These are phyloP conservation scores for Trichoderma hamatum DNA, from an alignment of 2,329 filamentous ascomycete species.

Conservation along the genomic window DNA sequence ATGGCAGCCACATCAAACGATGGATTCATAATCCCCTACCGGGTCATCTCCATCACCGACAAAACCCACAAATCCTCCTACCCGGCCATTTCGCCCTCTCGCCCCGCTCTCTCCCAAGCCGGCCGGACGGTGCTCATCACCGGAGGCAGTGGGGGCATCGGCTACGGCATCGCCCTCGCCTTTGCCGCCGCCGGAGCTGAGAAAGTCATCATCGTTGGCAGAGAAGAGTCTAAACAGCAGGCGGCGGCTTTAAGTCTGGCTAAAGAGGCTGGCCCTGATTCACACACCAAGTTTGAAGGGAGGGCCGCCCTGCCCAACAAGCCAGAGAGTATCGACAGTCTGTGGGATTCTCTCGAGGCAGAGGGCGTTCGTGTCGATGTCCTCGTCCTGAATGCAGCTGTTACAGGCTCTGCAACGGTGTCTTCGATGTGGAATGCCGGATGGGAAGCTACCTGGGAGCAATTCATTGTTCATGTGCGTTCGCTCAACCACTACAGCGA, in stretches of 20 bases:
- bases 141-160: constrained; percentile 65
- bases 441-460: constrained; percentile 20
- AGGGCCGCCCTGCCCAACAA: constrained; percentile 33
- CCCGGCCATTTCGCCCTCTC: constrained; percentile 40
- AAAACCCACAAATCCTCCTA: constrained; percentile 41
- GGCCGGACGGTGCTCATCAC: constrained; percentile 64
- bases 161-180: constrained; percentile 62
- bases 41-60: background rate
- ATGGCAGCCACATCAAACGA: background rate
- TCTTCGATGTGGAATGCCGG: constrained; percentile 25
- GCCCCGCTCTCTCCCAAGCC: constrained; percentile 44
- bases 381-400: constrained; percentile 34
- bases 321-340: constrained; percentile 30
- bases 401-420: constrained; percentile 1
- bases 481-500: constrained; percentile 25
- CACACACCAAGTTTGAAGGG: constrained; percentile 18
- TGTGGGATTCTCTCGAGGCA: constrained; percentile 38
- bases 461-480: constrained; percentile 28
- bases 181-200: constrained; percentile 48
- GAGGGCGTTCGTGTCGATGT: constrained; percentile 33
- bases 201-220: constrained; percentile 44
- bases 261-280: background rate
- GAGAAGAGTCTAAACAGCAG: constrained; percentile 32
- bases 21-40: background rate
- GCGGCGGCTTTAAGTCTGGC: background rate